Conservation (phyloP, 106 monocot genomes). For the Dactylorhiza incarnata region DNA sequence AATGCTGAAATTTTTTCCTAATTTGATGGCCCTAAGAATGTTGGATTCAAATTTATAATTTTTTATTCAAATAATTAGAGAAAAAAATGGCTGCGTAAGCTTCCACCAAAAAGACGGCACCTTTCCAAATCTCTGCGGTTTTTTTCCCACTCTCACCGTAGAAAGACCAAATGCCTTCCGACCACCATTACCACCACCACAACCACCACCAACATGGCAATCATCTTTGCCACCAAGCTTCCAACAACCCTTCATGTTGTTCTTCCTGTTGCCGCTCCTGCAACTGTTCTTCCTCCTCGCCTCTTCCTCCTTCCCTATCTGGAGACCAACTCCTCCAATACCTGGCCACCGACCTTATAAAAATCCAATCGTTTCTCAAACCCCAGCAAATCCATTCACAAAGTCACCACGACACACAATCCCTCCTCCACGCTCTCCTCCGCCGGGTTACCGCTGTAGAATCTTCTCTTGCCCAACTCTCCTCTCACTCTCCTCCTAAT, state of each 20-base stretch:
- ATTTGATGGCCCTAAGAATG: too few relatives aligned
- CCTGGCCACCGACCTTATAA: slow-evolving; percentile 9
- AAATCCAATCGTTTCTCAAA: slow-evolving; percentile 8
- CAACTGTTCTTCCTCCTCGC: slow-evolving; percentile 12
- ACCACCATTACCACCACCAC: slow-evolving; percentile 15
- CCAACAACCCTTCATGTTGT: slow-evolving; percentile 15
- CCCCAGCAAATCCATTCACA: slow-evolving; percentile 12
- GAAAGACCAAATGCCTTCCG: slow-evolving; percentile 10
- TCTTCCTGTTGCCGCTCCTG: slow-evolving; percentile 9
- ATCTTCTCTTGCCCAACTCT: slow-evolving; percentile 19
- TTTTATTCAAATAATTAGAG: too few relatives aligned
- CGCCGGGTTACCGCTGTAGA: slow-evolving; percentile 31
- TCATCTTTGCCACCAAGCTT: slow-evolving; percentile 1
- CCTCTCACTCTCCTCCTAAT: slow-evolving; percentile 12
- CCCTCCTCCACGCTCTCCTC: slow-evolving; percentile 34
- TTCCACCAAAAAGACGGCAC: not conserved
- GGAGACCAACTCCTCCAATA: slow-evolving; percentile 41
- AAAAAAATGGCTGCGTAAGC: too few relatives aligned
- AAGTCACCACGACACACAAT: not conserved
- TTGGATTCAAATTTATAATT: too few relatives aligned
- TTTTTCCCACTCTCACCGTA: not conserved
- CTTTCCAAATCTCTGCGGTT: not conserved
- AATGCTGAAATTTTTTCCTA: too few relatives aligned
- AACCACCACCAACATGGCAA: slow-evolving; percentile 15
- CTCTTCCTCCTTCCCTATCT: slow-evolving; percentile 2